These are phyloP conservation scores for Globisporangium barbulae DNA, from an alignment of 352 stramenopile species.

Conservation along the genomic window DNA sequence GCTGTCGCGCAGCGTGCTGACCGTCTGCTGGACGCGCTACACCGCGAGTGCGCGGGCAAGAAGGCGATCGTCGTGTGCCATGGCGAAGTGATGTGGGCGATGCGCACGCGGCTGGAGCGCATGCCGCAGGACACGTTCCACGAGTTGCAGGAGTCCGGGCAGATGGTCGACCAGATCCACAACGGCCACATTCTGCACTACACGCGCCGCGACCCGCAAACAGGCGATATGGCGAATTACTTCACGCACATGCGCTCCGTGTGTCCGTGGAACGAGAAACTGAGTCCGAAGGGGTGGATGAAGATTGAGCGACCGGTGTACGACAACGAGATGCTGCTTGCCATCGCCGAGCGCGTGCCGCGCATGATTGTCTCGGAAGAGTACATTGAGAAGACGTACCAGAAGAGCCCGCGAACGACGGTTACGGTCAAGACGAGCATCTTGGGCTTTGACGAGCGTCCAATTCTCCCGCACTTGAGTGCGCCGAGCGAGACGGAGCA, in stretches of 20 bases:
- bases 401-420: conserved; percentile 22
- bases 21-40: conserved; percentile 67
- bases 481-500: not conserved
- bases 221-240: conserved; percentile 71
- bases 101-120: conserved; percentile 82
- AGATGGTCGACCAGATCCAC: conserved; percentile 89
- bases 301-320: conserved; percentile 88
- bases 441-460: conserved; percentile 4
- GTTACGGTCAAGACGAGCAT: conserved; percentile 19
- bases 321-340: conserved; percentile 85
- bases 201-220: conserved; percentile 71
- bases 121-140: conserved; percentile 88
- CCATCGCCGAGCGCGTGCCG: conserved; percentile 77
- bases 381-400: conserved; percentile 86
- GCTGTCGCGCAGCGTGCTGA: conserved; percentile 81
- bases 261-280: conserved; percentile 88
- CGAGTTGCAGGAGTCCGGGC: conserved; percentile 77
- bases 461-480: conserved; percentile 12
- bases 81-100: conserved; percentile 89
- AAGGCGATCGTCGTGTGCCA: conserved; percentile 84
- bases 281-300: conserved; percentile 86
- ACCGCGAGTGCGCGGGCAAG: conserved; percentile 78
- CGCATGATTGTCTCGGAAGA: conserved; percentile 89
- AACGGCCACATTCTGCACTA: conserved; percentile 89
- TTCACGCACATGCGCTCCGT: conserved; percentile 89